Percentiles rank a stretch among this genome's conserved stretches.
These are phyloP conservation scores for Suillus ampliporus DNA, from an alignment of 768 basidiomycete species.

Conservation along the genomic window DNA sequence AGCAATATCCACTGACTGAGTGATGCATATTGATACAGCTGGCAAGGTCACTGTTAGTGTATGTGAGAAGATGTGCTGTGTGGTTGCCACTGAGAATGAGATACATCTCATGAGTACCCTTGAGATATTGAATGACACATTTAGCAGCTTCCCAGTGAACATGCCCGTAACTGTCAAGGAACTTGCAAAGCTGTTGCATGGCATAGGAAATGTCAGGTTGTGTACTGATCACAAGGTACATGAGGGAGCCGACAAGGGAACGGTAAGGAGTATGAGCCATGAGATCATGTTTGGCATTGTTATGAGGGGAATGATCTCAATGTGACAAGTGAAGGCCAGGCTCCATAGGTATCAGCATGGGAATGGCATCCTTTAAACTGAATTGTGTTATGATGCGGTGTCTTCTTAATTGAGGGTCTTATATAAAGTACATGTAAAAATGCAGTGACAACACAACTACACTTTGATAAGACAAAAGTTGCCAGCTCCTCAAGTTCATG, in stretches of 20 bases:
- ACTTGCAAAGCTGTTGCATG: slow-evolving; percentile 11
- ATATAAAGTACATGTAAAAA: too few relatives aligned
- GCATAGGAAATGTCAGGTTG: slow-evolving; percentile 39
- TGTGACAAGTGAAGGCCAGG: slow-evolving; percentile 4
- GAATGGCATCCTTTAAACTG: too few relatives aligned
- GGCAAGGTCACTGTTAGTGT: slow-evolving; percentile 15
- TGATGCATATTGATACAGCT: too few relatives aligned
- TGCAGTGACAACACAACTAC: too few relatives aligned
- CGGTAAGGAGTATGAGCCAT: slow-evolving; percentile 30
- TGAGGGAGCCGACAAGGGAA: slow-evolving; percentile 27
- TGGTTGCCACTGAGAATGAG: not conserved
- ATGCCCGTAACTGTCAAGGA: not conserved
- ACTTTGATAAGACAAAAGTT: too few relatives aligned
- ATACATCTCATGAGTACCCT: not conserved
- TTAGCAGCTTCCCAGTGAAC: not conserved
- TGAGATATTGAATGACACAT: not conserved
- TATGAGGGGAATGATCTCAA: slow-evolving; percentile 18
- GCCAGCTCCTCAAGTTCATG: too few relatives aligned
- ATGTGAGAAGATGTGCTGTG: slow-evolving; percentile 32
- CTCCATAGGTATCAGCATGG: too few relatives aligned
- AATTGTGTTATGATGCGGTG: too few relatives aligned
- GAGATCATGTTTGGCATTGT: not conserved
- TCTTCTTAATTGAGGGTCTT: too few relatives aligned
- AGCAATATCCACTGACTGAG: slow-evolving; percentile 29
- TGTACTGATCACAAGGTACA: slow-evolving; percentile 36